Base-by-base conservation (phyloP, 257 asterid genomes). In the Parsonsia alboflavescens region DNA sequence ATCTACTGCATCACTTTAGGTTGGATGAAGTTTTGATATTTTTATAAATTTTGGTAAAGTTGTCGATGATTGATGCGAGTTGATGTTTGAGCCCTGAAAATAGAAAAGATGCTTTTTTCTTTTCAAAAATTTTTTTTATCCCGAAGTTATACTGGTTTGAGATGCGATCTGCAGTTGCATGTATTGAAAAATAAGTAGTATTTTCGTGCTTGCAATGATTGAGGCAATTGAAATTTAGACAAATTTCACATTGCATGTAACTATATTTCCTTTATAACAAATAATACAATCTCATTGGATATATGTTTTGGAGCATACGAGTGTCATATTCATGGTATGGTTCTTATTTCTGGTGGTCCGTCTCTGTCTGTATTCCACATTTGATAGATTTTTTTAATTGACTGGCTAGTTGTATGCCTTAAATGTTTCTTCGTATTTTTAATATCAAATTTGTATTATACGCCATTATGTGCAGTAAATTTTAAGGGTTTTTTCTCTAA, bases 261-360 rank as follows among this genome's bases (percentile, higher is more conserved):
- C 6, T 77, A 5, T 54, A 19, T 54, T 54, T 54, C 61, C 61
- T 54, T 59, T 10, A 52, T 70, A 49, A 67, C 39, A 45, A 69
- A 62, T 61, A 26, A 30, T 49, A 70, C 66, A 71, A 44, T 76
- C 36, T 48, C 67, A 68, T 75, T 70, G 61, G 73, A 71, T 70
- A 73, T 16, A 42, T 49, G 49, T 41, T 50, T 79, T 76, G 75
- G 77, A 85, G 79, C 78, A 77, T 80, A 76, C 71, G 79, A 74
- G 75, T 79, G 91, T 83, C 86, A 50, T 79, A 71, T 77, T 87
- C 86, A 66, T 85, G 84, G 76, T 75, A 70, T 63, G 70, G 75
- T 69, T 86, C 78, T 79, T 56, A 21, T 75, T 81, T 81, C 66
- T 75, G 91, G 87, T 87, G 82, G 84, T 82, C 84, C 72, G 79